Evolutionary conservation across 192 early-diverging fungal genomes (phyloP).

Genomic region (Linnemannia hyalina): DNA sequence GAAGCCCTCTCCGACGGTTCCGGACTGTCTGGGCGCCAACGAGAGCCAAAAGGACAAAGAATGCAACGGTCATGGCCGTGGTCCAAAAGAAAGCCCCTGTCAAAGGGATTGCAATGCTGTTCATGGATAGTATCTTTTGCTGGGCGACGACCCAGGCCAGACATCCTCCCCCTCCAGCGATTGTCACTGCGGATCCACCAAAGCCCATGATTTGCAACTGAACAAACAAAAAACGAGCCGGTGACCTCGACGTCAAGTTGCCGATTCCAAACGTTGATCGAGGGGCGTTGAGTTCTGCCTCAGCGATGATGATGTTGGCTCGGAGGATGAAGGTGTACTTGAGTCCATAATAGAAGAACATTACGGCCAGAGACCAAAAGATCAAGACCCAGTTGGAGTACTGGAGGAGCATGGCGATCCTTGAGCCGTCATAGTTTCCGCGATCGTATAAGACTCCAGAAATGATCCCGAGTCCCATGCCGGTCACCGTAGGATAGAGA

Average conservation of each 20-base stretch:
- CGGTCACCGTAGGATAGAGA: conserved; percentile 13
- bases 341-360: conserved; percentile 53
- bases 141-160: conserved; percentile 29
- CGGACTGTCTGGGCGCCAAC: conserved; percentile 24
- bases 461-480: conserved; percentile 7
- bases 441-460: conserved; percentile 23
- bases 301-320: conserved; percentile 52
- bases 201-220: conserved; percentile 41
- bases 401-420: conserved; percentile 9
- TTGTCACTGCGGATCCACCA: conserved; percentile 34
- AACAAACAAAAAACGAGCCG: conserved; percentile 44
- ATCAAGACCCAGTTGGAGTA: conserved; percentile 35
- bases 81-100: conserved; percentile 47
- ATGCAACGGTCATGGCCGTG: conserved; percentile 26
- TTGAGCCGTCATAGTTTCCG: not conserved
- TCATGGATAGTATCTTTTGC: conserved; percentile 19
- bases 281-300: conserved; percentile 43
- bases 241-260: conserved; percentile 31
- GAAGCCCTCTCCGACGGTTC: conserved; percentile 21
- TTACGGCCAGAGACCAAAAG: conserved; percentile 11
- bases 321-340: conserved; percentile 54
- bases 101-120: not conserved
- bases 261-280: conserved; percentile 39
- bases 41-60: conserved; percentile 14
- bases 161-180: conserved; percentile 21